Percentiles rank a stretch among this genome's conserved stretches.
Conservation (phyloP, 495 filamentous ascomycete genomes). For the Aspergillus carlsbadensis region DNA sequence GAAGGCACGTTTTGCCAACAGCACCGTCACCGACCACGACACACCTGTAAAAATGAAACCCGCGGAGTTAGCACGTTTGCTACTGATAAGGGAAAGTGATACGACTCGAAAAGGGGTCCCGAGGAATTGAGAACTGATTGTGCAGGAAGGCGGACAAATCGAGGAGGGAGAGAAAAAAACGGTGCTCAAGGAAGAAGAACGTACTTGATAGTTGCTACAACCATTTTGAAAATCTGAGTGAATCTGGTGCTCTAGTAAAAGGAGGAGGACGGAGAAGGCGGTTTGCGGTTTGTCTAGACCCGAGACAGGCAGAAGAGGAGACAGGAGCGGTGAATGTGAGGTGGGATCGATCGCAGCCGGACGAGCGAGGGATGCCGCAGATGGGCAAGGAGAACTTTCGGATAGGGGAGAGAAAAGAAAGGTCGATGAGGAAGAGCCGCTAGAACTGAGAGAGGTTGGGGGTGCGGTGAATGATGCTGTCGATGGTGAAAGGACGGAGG, state of each 20-base stretch:
- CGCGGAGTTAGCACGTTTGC: constrained; percentile 26
- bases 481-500: constrained; percentile 17
- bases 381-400: constrained; percentile 18
- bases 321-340: constrained; percentile 19
- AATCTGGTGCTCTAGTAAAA: constrained; percentile 12
- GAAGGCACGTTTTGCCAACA: constrained; percentile 96
- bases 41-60: constrained; percentile 58
- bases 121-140: constrained; percentile 2
- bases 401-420: constrained; percentile 17
- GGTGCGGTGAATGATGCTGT: constrained; percentile 19
- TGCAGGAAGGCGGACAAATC: constrained; percentile 7
- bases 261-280: constrained; percentile 2
- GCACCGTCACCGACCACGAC: constrained; percentile 99
- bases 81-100: constrained; percentile 9
- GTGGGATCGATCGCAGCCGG: not conserved
- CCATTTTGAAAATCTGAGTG: constrained; percentile 27
- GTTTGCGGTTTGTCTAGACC: constrained; percentile 11
- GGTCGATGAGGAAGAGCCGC: constrained; percentile 13
- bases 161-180: constrained; percentile 12
- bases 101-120: constrained; percentile 16
- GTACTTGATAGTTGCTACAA: constrained; percentile 43
- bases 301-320: constrained; percentile 10
- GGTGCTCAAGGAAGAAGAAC: constrained; percentile 20
- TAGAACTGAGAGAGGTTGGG: constrained; percentile 16
- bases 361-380: not conserved